Evolutionary conservation across 2,329 filamentous ascomycete species (phyloP), one percentile per base, ranked within the genome.

Genomic region (Madurella fahalii): DNA sequence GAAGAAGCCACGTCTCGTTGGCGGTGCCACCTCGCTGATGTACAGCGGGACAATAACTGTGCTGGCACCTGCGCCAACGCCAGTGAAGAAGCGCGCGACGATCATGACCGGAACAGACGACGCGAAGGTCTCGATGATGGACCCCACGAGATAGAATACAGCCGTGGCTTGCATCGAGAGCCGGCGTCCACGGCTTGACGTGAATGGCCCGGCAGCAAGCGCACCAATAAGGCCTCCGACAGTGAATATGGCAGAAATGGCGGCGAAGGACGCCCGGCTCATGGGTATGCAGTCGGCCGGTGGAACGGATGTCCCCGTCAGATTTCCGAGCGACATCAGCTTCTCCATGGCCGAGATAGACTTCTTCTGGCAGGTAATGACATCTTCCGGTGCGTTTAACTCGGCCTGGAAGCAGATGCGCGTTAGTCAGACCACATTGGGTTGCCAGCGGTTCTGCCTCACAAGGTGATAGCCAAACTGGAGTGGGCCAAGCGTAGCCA

Each of bases 401-500:
- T 97, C 94, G 63, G 91, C 89, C 92, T 93, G 65, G 25, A 12
- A 20, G 15, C 15, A 40, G 43, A 47, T 32, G 46, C 59, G 12
- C 37, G 56, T 57, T 50, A 56, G 63, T 17, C 51, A 50, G 56
- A 50, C 40, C 30, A 46, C 17, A n/a, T 9, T 42, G 25, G 47
- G 42, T 25, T 25, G 25, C 25, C 25, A 9, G 39, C n/a, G 4
- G 11, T 31, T 32, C 30, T 13, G 25, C 66, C 74, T 67, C 80
- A 94, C 91, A 69, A 97, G 73, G 72, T 97, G 93, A 72, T 90
- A 96, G 59, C 94, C 94, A 68, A 96, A 99, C 66, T 96, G 90
- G 43, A 97, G 80, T 1, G 94, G 90, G 0, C 93, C 94, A 16
- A 96, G 74, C 0, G 91, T 95, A 42, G 89, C 83, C 56, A 92